Base-by-base conservation (phyloP, 192 early-diverging fungal species). In the Backusella psychrophila region DNA sequence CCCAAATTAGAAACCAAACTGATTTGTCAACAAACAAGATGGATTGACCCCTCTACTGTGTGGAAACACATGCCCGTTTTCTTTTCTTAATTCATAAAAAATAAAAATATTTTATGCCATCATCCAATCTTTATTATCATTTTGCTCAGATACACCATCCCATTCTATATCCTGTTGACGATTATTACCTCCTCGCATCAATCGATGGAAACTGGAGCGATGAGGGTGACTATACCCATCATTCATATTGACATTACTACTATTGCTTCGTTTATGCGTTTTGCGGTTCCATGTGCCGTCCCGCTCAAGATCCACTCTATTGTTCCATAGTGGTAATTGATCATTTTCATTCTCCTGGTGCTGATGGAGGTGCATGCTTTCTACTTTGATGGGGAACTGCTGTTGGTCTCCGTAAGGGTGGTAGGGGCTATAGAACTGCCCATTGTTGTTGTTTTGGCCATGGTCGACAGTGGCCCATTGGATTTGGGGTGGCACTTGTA, bases 401-500 rank as follows among this genome's bases (percentile, higher is more conserved):
- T 78, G 44, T 26, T 66, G 72, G 73, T 6, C 56, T 36, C 69
- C 33, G 33, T 49, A 41, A 68, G 35, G 44, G 35, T 80, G 29
- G 21, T 52, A 73, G 7, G 56, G 56, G 23, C 56, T 63, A 49
- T 73, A 59, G 7, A 52, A 38, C 34, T 66, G n/a, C 12, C 66
- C 44, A 56, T 69, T 67, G 12, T 12, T 33, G n/a, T 26, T 63
- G 12, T 26, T 63, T 63, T 49, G 46, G 15, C 72, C 44, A 49
- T 74, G 77, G 35, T 76, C 66, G 2, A 73, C 71, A 0, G 80
- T 78, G 7, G 56, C 56, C 70, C 72, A 44, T 65, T 81, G 82
- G 36, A 81, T 74, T 35, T 81, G 82, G 2, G 80, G 80, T 12
- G 56, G 56, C 2, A 81, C 69, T 68, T 82, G 83, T 14, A 84